These are phyloP conservation scores for Eutrema salsugineum DNA, from an alignment of 441 rosid genomes.

Conservation along the genomic window DNA sequence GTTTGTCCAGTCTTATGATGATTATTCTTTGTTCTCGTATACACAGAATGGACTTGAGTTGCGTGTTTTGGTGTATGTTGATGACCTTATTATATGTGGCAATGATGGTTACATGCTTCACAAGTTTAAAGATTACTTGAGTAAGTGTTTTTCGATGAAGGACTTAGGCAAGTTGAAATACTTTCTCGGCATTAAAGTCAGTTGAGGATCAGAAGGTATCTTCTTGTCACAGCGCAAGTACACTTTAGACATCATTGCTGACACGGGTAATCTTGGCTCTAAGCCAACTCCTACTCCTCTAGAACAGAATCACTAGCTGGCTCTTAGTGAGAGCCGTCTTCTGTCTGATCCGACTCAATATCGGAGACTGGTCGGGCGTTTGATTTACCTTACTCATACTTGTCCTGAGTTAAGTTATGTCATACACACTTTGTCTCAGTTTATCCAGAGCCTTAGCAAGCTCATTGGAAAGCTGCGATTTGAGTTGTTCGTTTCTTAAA, in stretches of 20 bases:
- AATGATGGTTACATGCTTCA: neutral
- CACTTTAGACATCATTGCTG: neutral
- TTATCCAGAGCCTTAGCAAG: neutral
- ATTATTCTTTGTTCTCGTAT: neutral
- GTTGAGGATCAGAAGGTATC: neutral
- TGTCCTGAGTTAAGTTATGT: neutral
- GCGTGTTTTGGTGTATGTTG: neutral
- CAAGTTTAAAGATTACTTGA: neutral
- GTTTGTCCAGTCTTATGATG: neutral
- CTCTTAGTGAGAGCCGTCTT: accelerated
- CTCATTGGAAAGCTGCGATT: neutral
- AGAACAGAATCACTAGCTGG: neutral
- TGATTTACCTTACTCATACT: neutral
- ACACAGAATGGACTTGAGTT: neutral
- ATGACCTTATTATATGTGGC: neutral
- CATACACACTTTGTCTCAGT: neutral
- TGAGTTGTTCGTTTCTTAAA: neutral
- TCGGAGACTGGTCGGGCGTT: neutral
- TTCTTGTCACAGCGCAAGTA: no score
- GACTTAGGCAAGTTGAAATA: neutral
- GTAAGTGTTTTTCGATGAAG: neutral
- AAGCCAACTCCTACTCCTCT: neutral
- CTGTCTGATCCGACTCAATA: neutral
- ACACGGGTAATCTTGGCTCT: neutral
- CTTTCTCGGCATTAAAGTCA: neutral